Conservation (phyloP, 306 rosid species). For the Pyrus betulifolia region DNA sequence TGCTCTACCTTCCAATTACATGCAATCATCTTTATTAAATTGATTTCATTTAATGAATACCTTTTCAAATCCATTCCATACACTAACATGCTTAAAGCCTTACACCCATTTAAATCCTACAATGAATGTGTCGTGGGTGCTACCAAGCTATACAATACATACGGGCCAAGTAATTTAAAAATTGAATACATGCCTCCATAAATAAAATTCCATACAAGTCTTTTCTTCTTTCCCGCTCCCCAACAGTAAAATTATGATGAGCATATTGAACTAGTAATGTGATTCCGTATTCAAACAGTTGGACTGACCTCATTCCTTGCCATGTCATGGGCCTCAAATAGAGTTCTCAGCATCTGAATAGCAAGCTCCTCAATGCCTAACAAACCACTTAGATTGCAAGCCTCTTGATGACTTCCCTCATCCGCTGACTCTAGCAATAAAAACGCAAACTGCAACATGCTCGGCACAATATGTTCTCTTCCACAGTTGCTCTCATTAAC, state of each 20-base stretch:
- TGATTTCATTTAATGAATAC: neutral
- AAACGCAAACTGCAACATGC: slow-evolving; percentile 33
- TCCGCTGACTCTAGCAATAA: slow-evolving; percentile 27
- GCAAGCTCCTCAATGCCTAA: slow-evolving; percentile 36
- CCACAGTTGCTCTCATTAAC: slow-evolving; percentile 31
- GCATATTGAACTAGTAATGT: neutral
- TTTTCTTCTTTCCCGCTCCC: neutral
- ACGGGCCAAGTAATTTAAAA: neutral
- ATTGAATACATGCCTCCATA: neutral
- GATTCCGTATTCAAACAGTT: neutral
- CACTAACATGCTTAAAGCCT: neutral
- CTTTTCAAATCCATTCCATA: neutral
- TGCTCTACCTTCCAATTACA: neutral
- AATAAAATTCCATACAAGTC: neutral
- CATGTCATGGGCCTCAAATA: slow-evolving; percentile 36
- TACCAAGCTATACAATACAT: neutral
- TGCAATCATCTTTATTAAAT: neutral
- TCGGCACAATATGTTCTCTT: slow-evolving; percentile 35
- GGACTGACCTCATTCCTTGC: slow-evolving; percentile 31
- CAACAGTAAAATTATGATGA: neutral
- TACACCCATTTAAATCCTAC: neutral
- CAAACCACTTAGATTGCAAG: slow-evolving; percentile 16
- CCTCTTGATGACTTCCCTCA: slow-evolving; percentile 19
- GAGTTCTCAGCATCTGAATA: slow-evolving; percentile 26
- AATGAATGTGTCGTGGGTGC: neutral